A percentile compares a stretch with the other conserved stretches of the same genome.
Conservation (phyloP, 2,329 filamentous ascomycete genomes). For the Clonostachys chloroleuca region DNA sequence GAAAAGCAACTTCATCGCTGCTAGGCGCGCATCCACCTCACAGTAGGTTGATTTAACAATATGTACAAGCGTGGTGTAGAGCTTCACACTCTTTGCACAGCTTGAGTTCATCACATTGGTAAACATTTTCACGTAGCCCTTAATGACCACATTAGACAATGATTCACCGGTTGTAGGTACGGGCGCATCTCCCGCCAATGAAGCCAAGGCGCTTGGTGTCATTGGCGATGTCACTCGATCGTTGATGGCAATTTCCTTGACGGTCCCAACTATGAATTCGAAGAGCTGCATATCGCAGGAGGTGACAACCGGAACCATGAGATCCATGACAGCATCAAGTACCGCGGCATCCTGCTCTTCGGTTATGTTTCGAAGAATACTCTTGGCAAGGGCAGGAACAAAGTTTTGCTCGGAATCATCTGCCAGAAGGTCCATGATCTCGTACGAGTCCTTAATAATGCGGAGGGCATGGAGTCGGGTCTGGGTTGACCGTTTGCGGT, state of each 20-base stretch:
- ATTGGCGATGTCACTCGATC: slow-evolving; percentile 40
- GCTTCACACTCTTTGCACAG: slow-evolving; percentile 55
- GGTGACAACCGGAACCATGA: slow-evolving; percentile 61
- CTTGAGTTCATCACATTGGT: slow-evolving; percentile 66
- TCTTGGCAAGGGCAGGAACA: slow-evolving; percentile 54
- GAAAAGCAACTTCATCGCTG: slow-evolving; percentile 74
- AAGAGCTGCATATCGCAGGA: slow-evolving; percentile 56
- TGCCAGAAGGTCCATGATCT: slow-evolving; percentile 53
- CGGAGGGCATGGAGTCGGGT: slow-evolving; percentile 61
- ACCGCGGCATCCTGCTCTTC: slow-evolving; percentile 61
- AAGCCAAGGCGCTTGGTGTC: background rate
- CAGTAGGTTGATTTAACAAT: slow-evolving; percentile 57
- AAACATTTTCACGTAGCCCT: slow-evolving; percentile 72
- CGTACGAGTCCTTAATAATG: slow-evolving; percentile 54
- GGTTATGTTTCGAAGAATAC: slow-evolving; percentile 56
- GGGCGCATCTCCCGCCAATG: background rate
- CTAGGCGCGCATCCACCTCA: slow-evolving; percentile 66
- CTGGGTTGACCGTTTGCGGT: slow-evolving; percentile 53
- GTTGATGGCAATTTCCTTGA: slow-evolving; percentile 44
- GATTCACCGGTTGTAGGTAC: slow-evolving; percentile 30
- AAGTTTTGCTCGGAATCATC: slow-evolving; percentile 54
- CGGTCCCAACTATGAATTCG: slow-evolving; percentile 47
- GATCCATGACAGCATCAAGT: slow-evolving; percentile 59
- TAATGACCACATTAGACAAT: slow-evolving; percentile 66
- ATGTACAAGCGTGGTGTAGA: slow-evolving; percentile 60